Percentiles rank a stretch among this genome's conserved stretches.
These are phyloP conservation scores for Tetrapyrgos nigripes DNA, from an alignment of 1,284 basidiomycete genomes.

Conservation along the genomic window DNA sequence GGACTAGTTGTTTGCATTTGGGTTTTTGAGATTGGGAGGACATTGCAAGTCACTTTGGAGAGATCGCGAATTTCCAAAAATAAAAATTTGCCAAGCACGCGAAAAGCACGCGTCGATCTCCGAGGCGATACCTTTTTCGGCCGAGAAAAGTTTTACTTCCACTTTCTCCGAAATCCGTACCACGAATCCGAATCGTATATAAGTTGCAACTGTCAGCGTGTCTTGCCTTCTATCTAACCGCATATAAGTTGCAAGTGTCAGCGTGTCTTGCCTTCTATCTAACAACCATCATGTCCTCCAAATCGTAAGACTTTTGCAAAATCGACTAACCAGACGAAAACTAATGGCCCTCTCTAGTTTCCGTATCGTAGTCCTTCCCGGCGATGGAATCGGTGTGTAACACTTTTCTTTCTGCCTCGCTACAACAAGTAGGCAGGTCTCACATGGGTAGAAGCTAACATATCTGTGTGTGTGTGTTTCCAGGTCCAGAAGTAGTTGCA, in stretches of 20 bases:
- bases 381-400: slow-evolving; percentile 95
- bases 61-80: not conserved
- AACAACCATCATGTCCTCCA: slow-evolving; percentile 42
- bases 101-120: not conserved
- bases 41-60: slow-evolving; percentile 1
- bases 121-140: slow-evolving; percentile 4
- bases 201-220: not conserved
- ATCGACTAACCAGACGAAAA: not conserved
- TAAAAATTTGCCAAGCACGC: not conserved
- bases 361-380: slow-evolving; percentile 89
- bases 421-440: slow-evolving; percentile 12
- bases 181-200: not conserved
- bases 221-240: not conserved
- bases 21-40: slow-evolving; percentile 26
- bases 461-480: too few species aligned
- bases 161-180: slow-evolving; percentile 1
- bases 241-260: not conserved
- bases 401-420: slow-evolving; percentile 12
- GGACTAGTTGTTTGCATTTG: slow-evolving; percentile 81
- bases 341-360: slow-evolving; percentile 53
- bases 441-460: slow-evolving; percentile 9
- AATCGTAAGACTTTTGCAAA: slow-evolving; percentile 38
- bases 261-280: not conserved
- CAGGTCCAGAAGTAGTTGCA: slow-evolving; percentile 93
- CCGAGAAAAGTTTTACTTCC: not conserved